Evolutionary conservation across 208 protist species (phyloP).

Genomic region (Trypanosoma rangeli): DNA sequence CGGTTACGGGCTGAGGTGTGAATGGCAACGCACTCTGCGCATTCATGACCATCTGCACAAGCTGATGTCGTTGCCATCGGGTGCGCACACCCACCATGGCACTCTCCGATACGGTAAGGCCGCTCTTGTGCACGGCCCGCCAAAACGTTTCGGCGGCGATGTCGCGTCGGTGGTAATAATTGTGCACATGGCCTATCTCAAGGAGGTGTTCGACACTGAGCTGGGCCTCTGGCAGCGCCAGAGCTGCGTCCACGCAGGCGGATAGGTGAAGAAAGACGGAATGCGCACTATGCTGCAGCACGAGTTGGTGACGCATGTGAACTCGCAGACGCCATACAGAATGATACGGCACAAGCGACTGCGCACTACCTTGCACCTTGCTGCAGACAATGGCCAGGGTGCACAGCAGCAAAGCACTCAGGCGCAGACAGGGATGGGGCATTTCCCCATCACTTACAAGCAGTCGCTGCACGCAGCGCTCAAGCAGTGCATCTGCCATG

Average conservation of each 20-base stretch:
- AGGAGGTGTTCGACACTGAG: conserved; percentile 65
- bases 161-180: conserved; percentile 87
- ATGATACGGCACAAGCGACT: conserved; percentile 41
- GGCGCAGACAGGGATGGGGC: conserved; percentile 54
- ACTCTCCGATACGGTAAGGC: conserved; percentile 69
- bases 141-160: conserved; percentile 67
- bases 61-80: conserved; percentile 87
- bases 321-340: conserved; percentile 71
- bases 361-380: neutral
- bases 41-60: conserved; percentile 83
- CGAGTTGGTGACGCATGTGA: conserved; percentile 80
- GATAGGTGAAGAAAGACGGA: conserved; percentile 63
- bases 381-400: conserved; percentile 50
- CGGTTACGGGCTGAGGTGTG: conserved; percentile 35
- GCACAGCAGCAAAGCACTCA: conserved; percentile 67
- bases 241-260: conserved; percentile 63
- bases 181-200: conserved; percentile 82
- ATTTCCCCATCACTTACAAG: conserved; percentile 89
- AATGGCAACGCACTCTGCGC: conserved; percentile 43
- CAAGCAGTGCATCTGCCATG: conserved; percentile 33
- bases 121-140: conserved; percentile 58
- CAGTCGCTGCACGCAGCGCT: conserved; percentile 69
- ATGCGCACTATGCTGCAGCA: conserved; percentile 74
- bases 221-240: conserved; percentile 45
- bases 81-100: conserved; percentile 89